These are phyloP conservation scores for Rhamnella rubrinervis DNA, from an alignment of 331 rosid genomes.

Conservation along the genomic window DNA sequence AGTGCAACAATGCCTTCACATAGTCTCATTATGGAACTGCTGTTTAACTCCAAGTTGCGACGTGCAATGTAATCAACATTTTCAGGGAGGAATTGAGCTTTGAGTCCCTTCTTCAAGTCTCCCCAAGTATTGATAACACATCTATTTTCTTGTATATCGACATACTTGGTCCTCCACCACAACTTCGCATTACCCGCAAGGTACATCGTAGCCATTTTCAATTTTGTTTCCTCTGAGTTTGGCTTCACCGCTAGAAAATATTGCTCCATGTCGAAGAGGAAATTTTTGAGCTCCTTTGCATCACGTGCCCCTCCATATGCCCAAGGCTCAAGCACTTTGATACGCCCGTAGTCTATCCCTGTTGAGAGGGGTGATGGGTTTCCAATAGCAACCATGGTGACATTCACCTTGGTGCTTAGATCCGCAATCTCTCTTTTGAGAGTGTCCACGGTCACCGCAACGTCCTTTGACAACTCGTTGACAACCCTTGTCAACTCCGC, in stretches of 20 bases:
- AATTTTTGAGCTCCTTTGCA: neutral
- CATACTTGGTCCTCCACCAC: no score
- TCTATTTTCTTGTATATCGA: neutral
- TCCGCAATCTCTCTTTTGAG: no score
- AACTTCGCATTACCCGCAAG: neutral
- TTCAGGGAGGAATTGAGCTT: neutral
- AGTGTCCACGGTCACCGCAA: no score
- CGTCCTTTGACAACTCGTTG: no score
- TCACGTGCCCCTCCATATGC: neutral
- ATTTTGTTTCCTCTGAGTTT: neutral
- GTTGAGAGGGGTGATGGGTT: no score
- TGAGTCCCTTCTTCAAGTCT: neutral
- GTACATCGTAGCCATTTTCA: neutral
- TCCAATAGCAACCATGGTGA: no score
- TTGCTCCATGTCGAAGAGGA: constrained; percentile 1
- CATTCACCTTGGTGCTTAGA: no score
- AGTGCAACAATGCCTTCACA: no score
- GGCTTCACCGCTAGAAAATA: neutral
- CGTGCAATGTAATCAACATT: neutral
- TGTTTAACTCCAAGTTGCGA: no score
- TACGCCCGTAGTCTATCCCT: neutral
- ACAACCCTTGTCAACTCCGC: no score
- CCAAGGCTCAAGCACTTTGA: neutral
- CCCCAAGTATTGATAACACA: neutral
- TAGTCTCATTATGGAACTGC: no score